Evolutionary conservation across 306 rosid species (phyloP).

Genomic region (Corylus avellana): DNA sequence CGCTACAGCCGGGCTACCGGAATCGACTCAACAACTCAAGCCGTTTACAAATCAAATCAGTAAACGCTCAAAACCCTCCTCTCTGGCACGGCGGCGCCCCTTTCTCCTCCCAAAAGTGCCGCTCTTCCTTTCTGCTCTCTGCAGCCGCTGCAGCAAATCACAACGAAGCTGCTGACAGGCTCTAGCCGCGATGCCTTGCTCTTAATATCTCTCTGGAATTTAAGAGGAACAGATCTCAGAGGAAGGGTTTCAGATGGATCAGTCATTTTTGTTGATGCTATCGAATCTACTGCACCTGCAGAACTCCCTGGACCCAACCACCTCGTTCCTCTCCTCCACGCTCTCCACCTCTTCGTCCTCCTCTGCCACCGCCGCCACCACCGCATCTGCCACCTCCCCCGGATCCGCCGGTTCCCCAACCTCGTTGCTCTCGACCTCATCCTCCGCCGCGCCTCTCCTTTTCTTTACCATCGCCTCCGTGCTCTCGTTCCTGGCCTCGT

Average conservation of each 20-base stretch:
- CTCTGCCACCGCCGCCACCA: slow-evolving; percentile 36
- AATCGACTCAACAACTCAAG: background rate
- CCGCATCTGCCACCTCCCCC: slow-evolving; percentile 28
- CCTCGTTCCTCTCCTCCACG: slow-evolving; percentile 58
- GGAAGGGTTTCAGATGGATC: slow-evolving; percentile 45
- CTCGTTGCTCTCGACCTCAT: slow-evolving; percentile 75
- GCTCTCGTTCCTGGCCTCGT: slow-evolving; percentile 81
- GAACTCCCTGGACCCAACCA: slow-evolving; percentile 83
- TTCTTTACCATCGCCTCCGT: slow-evolving; percentile 95
- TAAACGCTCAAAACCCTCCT: background rate
- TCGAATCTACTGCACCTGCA: slow-evolving; percentile 90
- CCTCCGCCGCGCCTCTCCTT: slow-evolving; percentile 89
- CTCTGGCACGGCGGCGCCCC: background rate
- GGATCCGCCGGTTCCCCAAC: slow-evolving; percentile 45
- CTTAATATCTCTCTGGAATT: too few relatives aligned
- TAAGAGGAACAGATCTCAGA: background rate
- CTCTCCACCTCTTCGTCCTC: slow-evolving; percentile 54
- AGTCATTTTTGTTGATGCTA: slow-evolving; percentile 72
- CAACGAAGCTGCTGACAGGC: too few relatives aligned
- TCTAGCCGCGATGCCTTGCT: too few relatives aligned
- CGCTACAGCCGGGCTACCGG: background rate
- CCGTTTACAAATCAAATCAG: background rate
- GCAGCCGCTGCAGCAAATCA: too few relatives aligned
- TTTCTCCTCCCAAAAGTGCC: too few relatives aligned
- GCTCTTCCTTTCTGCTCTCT: too few relatives aligned